These are phyloP conservation scores for Aureobasidium sp. DNA, from an alignment of 2,329 filamentous ascomycete species.

Conservation along the genomic window DNA sequence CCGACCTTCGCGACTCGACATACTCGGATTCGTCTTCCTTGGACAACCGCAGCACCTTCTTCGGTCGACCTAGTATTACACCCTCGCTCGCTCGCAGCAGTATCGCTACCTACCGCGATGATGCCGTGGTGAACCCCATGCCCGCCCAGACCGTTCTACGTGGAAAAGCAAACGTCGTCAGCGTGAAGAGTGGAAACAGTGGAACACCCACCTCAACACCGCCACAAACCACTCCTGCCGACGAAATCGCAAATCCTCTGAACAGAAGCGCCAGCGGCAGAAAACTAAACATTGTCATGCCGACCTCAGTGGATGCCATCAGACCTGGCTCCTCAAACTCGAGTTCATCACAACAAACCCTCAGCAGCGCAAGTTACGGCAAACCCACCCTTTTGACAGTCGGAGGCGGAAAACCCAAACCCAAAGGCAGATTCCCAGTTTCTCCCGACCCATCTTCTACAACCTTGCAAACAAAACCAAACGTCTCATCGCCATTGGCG, in stretches of 20 bases:
- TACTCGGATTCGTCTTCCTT: slow-evolving; percentile 64
- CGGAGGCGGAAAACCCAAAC: slow-evolving; percentile 25
- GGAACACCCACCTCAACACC: slow-evolving; percentile 40
- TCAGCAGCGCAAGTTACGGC: slow-evolving; percentile 31
- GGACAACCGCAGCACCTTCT: slow-evolving; percentile 35
- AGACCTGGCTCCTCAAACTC: slow-evolving; percentile 16
- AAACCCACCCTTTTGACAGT: slow-evolving; percentile 40
- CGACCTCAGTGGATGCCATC: slow-evolving; percentile 22
- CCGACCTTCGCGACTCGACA: slow-evolving; percentile 81
- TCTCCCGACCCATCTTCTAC: slow-evolving; percentile 17
- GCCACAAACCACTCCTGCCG: slow-evolving; percentile 27
- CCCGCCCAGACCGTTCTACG: slow-evolving; percentile 81
- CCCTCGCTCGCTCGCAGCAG: slow-evolving; percentile 43
- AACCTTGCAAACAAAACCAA: slow-evolving; percentile 19
- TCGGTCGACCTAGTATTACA: slow-evolving; percentile 39
- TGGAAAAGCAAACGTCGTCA: slow-evolving; percentile 86
- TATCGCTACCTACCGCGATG: slow-evolving; percentile 87
- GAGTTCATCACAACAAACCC: slow-evolving; percentile 25
- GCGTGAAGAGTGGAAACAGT: slow-evolving; percentile 65
- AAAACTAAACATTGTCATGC: slow-evolving; percentile 31
- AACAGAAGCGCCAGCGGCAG: slow-evolving; percentile 14
- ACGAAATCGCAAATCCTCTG: slow-evolving; percentile 42
- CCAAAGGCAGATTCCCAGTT: slow-evolving; percentile 24
- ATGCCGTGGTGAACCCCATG: slow-evolving; percentile 68
- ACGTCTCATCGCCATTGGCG: slow-evolving; percentile 16